A percentile compares a stretch with the other conserved stretches of the same genome.
Conservation (phyloP, 371 early-diverging fungal genomes). For the Batkoa obscura region DNA sequence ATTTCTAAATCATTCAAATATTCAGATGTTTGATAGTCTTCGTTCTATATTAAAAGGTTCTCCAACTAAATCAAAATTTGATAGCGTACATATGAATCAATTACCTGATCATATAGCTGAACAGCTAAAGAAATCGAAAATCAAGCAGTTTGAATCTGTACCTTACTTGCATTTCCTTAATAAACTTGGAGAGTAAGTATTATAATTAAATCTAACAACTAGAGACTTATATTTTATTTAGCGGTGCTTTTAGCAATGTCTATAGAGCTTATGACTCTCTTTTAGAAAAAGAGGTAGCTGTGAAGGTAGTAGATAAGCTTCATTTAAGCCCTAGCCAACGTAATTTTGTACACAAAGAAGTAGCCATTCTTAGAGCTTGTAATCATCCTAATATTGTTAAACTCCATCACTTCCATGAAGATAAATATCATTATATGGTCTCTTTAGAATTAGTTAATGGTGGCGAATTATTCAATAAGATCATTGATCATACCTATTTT, state of each 20-base stretch:
- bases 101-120: not conserved
- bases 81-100: too few relatives aligned
- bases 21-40: too few relatives aligned
- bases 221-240: slow-evolving; percentile 12
- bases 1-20: too few relatives aligned
- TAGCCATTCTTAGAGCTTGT: slow-evolving; percentile 64
- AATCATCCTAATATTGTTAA: slow-evolving; percentile 58
- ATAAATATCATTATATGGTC: slow-evolving; percentile 47
- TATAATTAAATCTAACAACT: not conserved
- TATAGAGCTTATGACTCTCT: slow-evolving; percentile 39
- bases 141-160: not conserved
- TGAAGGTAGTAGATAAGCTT: slow-evolving; percentile 59
- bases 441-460: slow-evolving; percentile 67
- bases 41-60: too few relatives aligned
- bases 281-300: slow-evolving; percentile 42
- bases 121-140: not conserved
- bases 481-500: slow-evolving; percentile 59
- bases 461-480: slow-evolving; percentile 72
- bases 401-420: slow-evolving; percentile 41
- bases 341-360: slow-evolving; percentile 66
- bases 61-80: too few relatives aligned
- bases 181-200: slow-evolving; percentile 43
- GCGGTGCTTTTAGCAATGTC: slow-evolving; percentile 71
- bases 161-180: not conserved
- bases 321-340: slow-evolving; percentile 27